Evolutionary conservation across 139 green algal species (phyloP).

Genomic region (Coelastrella sp.): DNA sequence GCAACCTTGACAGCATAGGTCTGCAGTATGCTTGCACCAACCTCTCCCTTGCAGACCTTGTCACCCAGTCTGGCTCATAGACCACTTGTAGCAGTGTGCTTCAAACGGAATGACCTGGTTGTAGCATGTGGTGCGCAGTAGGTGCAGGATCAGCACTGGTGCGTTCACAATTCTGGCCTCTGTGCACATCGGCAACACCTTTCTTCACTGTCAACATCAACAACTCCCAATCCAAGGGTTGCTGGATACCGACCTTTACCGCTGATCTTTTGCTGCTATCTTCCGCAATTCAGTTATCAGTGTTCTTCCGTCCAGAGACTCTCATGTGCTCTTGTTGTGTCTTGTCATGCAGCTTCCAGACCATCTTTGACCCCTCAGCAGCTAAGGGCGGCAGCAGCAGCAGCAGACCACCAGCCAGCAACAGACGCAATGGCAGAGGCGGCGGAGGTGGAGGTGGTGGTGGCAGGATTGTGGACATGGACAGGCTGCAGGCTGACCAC

Average conservation of each 20-base stretch:
- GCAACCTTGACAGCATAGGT: neutral
- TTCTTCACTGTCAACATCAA: no score
- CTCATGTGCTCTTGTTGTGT: neutral
- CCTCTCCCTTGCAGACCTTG: neutral
- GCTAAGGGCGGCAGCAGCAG: neutral
- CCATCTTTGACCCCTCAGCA: slow-evolving; percentile 43
- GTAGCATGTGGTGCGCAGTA: no score
- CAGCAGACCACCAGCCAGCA: slow-evolving; percentile 13
- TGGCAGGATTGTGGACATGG: slow-evolving; percentile 1
- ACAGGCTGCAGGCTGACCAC: slow-evolving; percentile 34
- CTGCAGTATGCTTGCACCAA: neutral
- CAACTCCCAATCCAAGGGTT: no score
- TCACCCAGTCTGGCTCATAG: no score
- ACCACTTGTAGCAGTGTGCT: no score
- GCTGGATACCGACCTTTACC: no score
- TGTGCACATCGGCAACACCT: no score
- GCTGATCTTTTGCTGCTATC: neutral
- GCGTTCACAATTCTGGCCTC: no score
- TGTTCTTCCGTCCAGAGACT: no score
- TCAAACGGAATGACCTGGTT: no score
- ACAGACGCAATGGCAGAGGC: neutral
- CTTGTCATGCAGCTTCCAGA: slow-evolving; percentile 19
- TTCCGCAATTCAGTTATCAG: no score
- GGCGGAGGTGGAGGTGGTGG: slow-evolving; percentile 8
- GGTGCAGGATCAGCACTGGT: no score